Percentiles rank a stretch among this genome's conserved stretches.
Evolutionary conservation across 1,284 basidiomycete species (phyloP).

Genomic region (Tylopilus sp.): DNA sequence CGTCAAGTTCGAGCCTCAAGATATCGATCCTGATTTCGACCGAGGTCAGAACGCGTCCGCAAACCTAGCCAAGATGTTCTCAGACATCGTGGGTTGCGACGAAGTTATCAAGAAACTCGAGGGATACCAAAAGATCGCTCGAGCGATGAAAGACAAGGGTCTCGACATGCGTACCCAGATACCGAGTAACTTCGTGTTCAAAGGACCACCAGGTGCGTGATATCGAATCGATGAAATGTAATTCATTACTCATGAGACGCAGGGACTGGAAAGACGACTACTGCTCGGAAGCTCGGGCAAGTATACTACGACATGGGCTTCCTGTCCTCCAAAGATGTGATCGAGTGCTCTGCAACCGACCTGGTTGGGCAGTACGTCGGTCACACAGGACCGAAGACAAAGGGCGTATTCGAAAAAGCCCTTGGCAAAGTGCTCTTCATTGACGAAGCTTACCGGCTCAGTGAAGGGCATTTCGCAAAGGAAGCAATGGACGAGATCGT

Average conservation of each 20-base stretch:
- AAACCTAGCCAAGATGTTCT: slow-evolving; percentile 68
- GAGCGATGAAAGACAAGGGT: slow-evolving; percentile 52
- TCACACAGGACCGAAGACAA: slow-evolving; percentile 75
- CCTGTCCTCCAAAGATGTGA: slow-evolving; percentile 47
- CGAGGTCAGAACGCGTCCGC: slow-evolving; percentile 56
- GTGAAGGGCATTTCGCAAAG: slow-evolving; percentile 69
- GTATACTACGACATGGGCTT: slow-evolving; percentile 42
- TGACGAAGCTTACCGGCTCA: slow-evolving; percentile 72
- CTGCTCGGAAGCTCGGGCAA: slow-evolving; percentile 56
- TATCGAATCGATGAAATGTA: neutral
- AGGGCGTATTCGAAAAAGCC: slow-evolving; percentile 66
- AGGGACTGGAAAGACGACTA: slow-evolving; percentile 58
- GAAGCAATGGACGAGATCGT: slow-evolving; percentile 78
- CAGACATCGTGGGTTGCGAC: slow-evolving; percentile 70
- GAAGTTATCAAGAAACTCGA: slow-evolving; percentile 60
- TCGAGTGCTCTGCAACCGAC: slow-evolving; percentile 75
- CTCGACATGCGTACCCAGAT: slow-evolving; percentile 60
- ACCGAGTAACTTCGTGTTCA: slow-evolving; percentile 78
- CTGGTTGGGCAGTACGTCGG: slow-evolving; percentile 75
- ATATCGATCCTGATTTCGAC: slow-evolving; percentile 72
- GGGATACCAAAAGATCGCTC: slow-evolving; percentile 63
- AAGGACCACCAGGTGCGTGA: slow-evolving; percentile 64
- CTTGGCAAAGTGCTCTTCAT: slow-evolving; percentile 74
- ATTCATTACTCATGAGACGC: slow-evolving; percentile 6
- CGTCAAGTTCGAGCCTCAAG: slow-evolving; percentile 64